These are phyloP conservation scores for Solanum rostratum DNA, from an alignment of 257 asterid genomes.

Conservation along the genomic window DNA sequence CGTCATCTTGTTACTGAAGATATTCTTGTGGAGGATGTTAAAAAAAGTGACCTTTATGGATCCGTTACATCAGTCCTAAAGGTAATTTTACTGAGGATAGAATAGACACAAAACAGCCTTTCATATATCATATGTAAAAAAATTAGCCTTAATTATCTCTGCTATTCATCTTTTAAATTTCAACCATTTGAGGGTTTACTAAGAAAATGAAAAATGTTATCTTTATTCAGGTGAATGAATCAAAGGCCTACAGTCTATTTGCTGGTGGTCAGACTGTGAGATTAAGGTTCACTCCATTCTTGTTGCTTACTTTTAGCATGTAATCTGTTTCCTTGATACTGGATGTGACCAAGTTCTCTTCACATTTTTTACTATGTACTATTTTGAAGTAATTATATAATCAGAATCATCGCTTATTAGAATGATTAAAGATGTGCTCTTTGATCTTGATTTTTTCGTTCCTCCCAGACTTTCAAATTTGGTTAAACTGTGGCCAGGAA, in stretches of 20 bases:
- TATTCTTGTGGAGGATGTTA: constrained; percentile 74
- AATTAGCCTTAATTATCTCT: not conserved
- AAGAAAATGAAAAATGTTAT: not conserved
- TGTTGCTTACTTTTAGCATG: not conserved
- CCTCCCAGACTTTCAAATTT: not conserved
- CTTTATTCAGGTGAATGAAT: constrained; percentile 58
- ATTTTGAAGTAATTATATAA: not conserved
- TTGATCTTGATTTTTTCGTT: not conserved
- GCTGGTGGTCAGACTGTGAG: constrained; percentile 50
- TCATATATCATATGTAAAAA: not conserved
- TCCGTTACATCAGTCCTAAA: constrained; percentile 75
- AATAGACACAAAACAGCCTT: not conserved
- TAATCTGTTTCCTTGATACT: not conserved
- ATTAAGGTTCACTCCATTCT: constrained; percentile 44
- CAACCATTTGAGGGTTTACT: not conserved
- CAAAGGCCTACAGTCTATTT: constrained; percentile 50
- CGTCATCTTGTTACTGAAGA: constrained; percentile 87
- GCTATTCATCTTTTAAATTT: not conserved
- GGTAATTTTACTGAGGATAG: constrained; percentile 25
- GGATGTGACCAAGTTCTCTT: not conserved
- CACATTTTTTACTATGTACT: not conserved
- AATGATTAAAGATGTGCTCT: not conserved
- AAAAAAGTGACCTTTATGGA: constrained; percentile 78
- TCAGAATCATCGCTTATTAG: not conserved
- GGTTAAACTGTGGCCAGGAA: not conserved